Base-by-base conservation (phyloP, 805 yeast species). In the Cyberlindnera saturnus region DNA sequence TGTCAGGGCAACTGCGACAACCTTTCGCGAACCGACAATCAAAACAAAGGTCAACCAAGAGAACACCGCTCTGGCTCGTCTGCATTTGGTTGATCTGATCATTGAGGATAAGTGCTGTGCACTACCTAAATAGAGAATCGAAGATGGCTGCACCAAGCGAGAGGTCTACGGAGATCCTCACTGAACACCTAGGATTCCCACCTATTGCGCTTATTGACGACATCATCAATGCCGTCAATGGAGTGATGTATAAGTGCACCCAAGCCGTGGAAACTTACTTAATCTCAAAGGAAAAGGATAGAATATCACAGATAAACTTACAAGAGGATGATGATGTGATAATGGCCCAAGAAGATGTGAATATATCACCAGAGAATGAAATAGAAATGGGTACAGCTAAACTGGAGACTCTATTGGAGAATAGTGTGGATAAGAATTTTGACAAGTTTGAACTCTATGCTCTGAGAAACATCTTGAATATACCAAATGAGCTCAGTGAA, bases 381-480 rank as follows among this genome's bases (percentile, higher is more conserved):
- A 79, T 88, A 2, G 77, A 75, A 47, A 55, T 74, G n/a, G 96
- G 96, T 0, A 81, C 91, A 0, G 93, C 88, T 0, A 79, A 82
- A 56, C 64, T 89, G 34, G 96, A 89, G 54, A 78, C 89, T 0
- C 61, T 86, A 19, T 56, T 90, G 43, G 96, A 86, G 56, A 75
- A 78, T 47, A 73, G 81, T 1, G 83, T 89, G 10, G 96, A 89
- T 63, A 73, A 73, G 51, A 86, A 86, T 58, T 89, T 87, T 60
- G 97, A 90, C 61, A 82, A 82, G 59, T 80, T 86, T 53, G 97
- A 90, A 63, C 65, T 88, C 30, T 90, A 90, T 62, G 75, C 86
- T 2, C 64, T 87, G 40, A 66, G 96, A 56, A 90, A 90, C 58
- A 77, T 90, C 11, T 69, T 90, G 42, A 74, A 74, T 11, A 66